A percentile compares a stretch with the other conserved stretches of the same genome.
These are phyloP conservation scores for Wilcoxina mikolae DNA, from an alignment of 495 filamentous ascomycete species.

Conservation along the genomic window DNA sequence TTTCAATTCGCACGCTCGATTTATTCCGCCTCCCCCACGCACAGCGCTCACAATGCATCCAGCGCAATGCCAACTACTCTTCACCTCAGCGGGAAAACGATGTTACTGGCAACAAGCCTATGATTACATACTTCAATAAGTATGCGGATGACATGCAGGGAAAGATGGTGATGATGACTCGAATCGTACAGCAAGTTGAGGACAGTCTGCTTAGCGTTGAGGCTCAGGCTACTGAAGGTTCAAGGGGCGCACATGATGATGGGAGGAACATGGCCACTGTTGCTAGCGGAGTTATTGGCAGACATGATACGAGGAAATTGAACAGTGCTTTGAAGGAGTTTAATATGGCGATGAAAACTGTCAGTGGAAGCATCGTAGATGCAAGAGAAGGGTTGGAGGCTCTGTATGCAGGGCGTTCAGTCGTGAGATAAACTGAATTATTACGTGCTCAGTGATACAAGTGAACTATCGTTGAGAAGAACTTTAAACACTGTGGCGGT, in stretches of 20 bases:
- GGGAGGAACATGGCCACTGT: constrained; percentile 15
- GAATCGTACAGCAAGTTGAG: constrained; percentile 26
- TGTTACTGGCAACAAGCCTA: constrained; percentile 25
- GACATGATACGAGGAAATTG: constrained; percentile 24
- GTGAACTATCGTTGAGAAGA: no score
- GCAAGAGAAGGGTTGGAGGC: constrained; percentile 25
- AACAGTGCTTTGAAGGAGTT: constrained; percentile 27
- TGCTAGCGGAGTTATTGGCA: constrained; percentile 16
- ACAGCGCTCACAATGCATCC: constrained; percentile 25
- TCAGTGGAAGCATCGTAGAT: constrained; percentile 25
- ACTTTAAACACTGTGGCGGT: no score
- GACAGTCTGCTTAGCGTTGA: constrained; percentile 24
- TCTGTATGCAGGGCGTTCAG: no score
- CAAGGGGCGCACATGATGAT: constrained; percentile 7
- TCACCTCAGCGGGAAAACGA: constrained; percentile 21
- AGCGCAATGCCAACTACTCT: constrained; percentile 13
- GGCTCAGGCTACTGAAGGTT: constrained; percentile 16
- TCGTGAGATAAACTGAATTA: no score
- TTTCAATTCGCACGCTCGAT: constrained; percentile 26
- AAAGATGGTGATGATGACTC: constrained; percentile 16
- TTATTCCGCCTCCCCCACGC: constrained; percentile 26
- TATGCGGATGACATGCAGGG: constrained; percentile 23
- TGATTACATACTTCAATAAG: constrained; percentile 26
- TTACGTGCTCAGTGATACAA: no score
- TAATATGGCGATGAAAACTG: constrained; percentile 24